Percentiles rank a stretch among this genome's conserved stretches.
These are phyloP conservation scores for Zymoseptoria tritici DNA, from an alignment of 2,329 filamentous ascomycete species.

Conservation along the genomic window DNA sequence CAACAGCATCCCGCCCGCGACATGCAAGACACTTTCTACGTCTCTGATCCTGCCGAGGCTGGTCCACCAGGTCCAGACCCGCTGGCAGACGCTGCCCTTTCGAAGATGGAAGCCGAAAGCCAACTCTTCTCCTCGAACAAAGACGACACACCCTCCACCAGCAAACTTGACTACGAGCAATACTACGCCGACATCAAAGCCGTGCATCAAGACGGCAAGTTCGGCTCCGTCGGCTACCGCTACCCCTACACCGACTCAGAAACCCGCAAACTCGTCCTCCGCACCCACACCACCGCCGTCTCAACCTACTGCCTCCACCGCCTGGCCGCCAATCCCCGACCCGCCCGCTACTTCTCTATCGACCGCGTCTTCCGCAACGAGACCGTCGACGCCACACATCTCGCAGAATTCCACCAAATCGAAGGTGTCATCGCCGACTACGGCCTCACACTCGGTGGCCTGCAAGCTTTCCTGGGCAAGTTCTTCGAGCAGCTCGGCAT, in stretches of 20 bases:
- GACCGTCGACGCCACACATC: conserved; percentile 90
- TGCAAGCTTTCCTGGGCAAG: conserved; percentile 89
- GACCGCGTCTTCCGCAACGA: conserved; percentile 98
- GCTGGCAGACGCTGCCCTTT: conserved; percentile 38
- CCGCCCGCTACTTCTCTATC: conserved; percentile 96
- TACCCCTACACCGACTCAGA: conserved; percentile 91
- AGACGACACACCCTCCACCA: conserved; percentile 16
- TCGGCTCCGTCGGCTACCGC: conserved; percentile 90
- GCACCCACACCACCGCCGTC: conserved; percentile 92
- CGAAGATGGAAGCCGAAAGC: conserved; percentile 42
- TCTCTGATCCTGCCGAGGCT: conserved; percentile 75
- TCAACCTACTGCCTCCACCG: conserved; percentile 87
- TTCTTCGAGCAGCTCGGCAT: conserved; percentile 98
- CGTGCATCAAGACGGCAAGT: conserved; percentile 87
- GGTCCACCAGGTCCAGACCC: conserved; percentile 58
- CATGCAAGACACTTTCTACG: conserved; percentile 97
- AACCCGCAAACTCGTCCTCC: conserved; percentile 76
- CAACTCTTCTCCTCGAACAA: conserved; percentile 42
- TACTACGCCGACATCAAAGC: conserved; percentile 85
- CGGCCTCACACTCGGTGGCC: conserved; percentile 78
- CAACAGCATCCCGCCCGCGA: conserved; percentile 97
- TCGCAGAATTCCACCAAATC: conserved; percentile 97
- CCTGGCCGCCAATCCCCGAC: conserved; percentile 72
- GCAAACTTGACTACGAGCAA: conserved; percentile 59
- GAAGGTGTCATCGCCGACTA: conserved; percentile 98